These are phyloP conservation scores for Microdochium bolleyi DNA, from an alignment of 2,329 filamentous ascomycete species.

Conservation along the genomic window DNA sequence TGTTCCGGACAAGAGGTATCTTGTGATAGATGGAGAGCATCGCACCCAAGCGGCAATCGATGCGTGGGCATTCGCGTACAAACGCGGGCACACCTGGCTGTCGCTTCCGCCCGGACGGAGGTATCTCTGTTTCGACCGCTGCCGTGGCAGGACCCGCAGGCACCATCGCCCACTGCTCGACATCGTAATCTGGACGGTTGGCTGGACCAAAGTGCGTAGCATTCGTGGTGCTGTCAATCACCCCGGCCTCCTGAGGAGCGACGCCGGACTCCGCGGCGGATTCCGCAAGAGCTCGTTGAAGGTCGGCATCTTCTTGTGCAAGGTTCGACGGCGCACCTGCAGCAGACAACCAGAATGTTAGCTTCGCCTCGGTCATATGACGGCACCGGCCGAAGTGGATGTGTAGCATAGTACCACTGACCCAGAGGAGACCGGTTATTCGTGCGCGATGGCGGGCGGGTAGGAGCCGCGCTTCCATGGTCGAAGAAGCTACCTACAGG, in stretches of 20 bases:
- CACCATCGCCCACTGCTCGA: constrained; percentile 52
- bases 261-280: constrained; percentile 46
- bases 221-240: constrained; percentile 29
- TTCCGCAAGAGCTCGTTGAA: constrained; percentile 47
- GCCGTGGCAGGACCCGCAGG: constrained; percentile 21
- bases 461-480: constrained; percentile 39
- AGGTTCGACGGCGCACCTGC: constrained; percentile 27
- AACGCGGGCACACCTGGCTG: constrained; percentile 39
- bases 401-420: constrained; percentile 32
- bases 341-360: neutral
- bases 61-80: constrained; percentile 23
- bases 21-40: constrained; percentile 51
- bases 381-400: neutral
- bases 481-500: constrained; percentile 24
- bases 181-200: constrained; percentile 45
- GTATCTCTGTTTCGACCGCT: constrained; percentile 24
- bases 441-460: constrained; percentile 54
- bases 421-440: constrained; percentile 49
- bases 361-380: constrained; percentile 14
- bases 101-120: constrained; percentile 36
- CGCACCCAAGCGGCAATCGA: constrained; percentile 38
- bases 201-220: constrained; percentile 52
- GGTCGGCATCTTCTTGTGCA: constrained; percentile 44
- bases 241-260: constrained; percentile 41
- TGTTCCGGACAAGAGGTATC: constrained; percentile 50